These are phyloP conservation scores for Purshia tridentata DNA, from an alignment of 306 rosid species.

Conservation along the genomic window DNA sequence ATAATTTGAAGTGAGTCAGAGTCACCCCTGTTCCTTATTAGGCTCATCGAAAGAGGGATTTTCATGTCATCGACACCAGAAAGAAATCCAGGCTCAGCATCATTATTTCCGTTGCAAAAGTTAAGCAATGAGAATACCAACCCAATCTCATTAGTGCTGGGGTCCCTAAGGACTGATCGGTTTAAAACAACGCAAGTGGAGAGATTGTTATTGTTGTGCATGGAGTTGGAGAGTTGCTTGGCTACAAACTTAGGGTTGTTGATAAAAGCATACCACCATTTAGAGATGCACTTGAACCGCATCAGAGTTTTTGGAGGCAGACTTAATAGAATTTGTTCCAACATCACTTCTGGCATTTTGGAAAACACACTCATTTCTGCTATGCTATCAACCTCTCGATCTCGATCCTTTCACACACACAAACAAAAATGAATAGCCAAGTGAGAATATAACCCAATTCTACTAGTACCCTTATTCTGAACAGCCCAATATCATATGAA, in stretches of 20 bases:
- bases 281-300: conserved; percentile 6
- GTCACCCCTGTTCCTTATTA: too few relatives aligned
- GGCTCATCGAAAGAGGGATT: background rate
- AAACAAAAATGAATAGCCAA: background rate
- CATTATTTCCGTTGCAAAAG: background rate
- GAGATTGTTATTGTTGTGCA: background rate
- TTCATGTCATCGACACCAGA: background rate
- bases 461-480: too few relatives aligned
- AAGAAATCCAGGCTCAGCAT: background rate
- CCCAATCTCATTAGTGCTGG: background rate
- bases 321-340: background rate
- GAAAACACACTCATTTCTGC: background rate
- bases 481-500: too few relatives aligned
- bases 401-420: background rate
- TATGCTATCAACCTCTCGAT: background rate
- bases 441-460: too few relatives aligned
- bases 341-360: background rate
- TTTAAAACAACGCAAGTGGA: background rate
- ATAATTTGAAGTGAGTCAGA: background rate
- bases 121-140: background rate
- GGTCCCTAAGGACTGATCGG: background rate
- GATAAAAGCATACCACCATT: background rate
- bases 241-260: background rate
- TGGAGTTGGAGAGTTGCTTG: background rate
- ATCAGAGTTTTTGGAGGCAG: conserved; percentile 1